These are phyloP conservation scores for Hibiscus tridactylites DNA, from an alignment of 345 rosid genomes.

Conservation along the genomic window DNA sequence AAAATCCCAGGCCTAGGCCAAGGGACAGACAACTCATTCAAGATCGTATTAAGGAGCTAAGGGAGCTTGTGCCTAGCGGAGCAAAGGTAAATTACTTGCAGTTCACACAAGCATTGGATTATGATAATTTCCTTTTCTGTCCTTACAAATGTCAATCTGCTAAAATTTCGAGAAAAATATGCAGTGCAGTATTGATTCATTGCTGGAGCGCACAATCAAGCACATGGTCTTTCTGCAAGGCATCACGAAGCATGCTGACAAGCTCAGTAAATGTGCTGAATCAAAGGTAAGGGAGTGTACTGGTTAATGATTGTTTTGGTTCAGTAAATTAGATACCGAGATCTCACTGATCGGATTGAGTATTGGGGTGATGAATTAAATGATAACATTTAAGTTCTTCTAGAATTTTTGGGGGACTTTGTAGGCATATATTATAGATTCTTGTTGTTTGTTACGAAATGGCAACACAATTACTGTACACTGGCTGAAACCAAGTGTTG, in stretches of 20 bases:
- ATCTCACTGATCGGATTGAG: neutral
- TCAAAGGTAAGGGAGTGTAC: conserved; percentile 41
- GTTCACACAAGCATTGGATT: neutral
- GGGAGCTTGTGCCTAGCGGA: conserved; percentile 94
- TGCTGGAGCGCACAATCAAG: conserved; percentile 91
- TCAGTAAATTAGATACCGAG: neutral
- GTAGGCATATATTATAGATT: neutral
- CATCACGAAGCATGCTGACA: conserved; percentile 80
- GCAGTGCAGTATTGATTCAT: conserved; percentile 96
- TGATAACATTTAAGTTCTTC: neutral
- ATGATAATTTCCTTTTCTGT: neutral
- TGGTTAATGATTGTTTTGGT: neutral
- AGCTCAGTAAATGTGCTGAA: conserved; percentile 65
- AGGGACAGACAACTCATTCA: conserved; percentile 94
- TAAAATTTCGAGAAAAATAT: conserved; percentile 26
- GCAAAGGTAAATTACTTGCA: conserved; percentile 62
- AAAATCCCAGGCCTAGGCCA: conserved; percentile 86
- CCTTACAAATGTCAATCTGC: conserved; percentile 10
- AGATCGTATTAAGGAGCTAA: conserved; percentile 91
- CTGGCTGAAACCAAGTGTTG: neutral
- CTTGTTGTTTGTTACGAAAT: neutral
- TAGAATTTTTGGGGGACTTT: conserved; percentile 1
- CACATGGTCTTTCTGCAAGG: conserved; percentile 85
- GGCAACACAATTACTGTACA: neutral
- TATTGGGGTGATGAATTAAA: neutral